Conservation (phyloP, 2,329 filamentous ascomycete genomes). For the Thelonectria blattea region DNA sequence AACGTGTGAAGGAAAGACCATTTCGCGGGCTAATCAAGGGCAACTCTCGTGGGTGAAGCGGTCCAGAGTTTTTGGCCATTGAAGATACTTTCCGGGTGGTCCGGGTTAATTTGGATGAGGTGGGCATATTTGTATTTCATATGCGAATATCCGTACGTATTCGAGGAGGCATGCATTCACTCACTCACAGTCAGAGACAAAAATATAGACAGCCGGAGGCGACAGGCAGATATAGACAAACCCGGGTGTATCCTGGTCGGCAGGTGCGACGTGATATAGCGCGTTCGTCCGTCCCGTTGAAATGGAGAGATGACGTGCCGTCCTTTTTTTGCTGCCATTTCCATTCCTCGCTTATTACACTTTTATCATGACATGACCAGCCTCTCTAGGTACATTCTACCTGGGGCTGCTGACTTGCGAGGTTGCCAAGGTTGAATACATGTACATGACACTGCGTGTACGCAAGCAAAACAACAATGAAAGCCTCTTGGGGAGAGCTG, state of each 20-base stretch:
- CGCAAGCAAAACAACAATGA: neutral
- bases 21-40: constrained; percentile 11
- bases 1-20: constrained; percentile 10
- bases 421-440: neutral
- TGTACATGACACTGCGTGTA: neutral
- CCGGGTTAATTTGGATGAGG: too few relatives aligned
- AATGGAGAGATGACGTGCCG: neutral
- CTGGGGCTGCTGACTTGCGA: neutral
- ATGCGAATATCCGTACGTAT: too few relatives aligned
- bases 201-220: neutral
- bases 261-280: constrained; percentile 1
- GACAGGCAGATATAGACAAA: neutral
- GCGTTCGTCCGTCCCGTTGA: neutral
- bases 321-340: too few relatives aligned
- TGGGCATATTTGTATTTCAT: too few relatives aligned
- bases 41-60: neutral
- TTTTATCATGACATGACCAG: neutral
- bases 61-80: neutral
- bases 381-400: neutral
- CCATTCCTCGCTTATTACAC: neutral
- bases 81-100: too few relatives aligned
- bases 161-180: neutral
- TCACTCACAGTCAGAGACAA: neutral
- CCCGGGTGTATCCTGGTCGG: neutral
- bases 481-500: neutral